A percentile compares a stretch with the other conserved stretches of the same genome.
Conservation (phyloP, 176 grass and related monocot species). For the bread wheat (Triticum aestivum) region DNA sequence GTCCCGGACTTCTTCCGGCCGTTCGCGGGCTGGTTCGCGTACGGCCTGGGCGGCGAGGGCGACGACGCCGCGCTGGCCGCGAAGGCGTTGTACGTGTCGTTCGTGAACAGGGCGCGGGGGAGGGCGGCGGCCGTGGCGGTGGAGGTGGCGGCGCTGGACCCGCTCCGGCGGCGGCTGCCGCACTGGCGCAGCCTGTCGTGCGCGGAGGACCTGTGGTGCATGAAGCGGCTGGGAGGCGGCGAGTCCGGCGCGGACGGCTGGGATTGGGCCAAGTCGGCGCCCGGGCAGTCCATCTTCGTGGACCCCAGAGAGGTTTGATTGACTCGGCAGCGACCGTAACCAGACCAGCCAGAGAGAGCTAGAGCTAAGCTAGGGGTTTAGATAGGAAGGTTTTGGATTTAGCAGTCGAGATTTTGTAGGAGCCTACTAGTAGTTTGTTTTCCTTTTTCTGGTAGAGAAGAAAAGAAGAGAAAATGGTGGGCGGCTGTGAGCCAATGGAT, state of each 20-base stretch:
- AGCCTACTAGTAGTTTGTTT: not conserved
- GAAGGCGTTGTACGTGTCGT: slow-evolving; percentile 44
- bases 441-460: not conserved
- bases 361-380: not conserved
- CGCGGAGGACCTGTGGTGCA: slow-evolving; percentile 86
- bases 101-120: slow-evolving; percentile 69
- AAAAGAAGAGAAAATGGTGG: not conserved
- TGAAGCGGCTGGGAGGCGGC: slow-evolving; percentile 59
- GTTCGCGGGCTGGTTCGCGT: slow-evolving; percentile 76
- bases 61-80: slow-evolving; percentile 31
- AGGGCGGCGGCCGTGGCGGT: slow-evolving; percentile 56
- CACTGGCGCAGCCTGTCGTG: slow-evolving; percentile 78
- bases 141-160: slow-evolving; percentile 67
- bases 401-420: not conserved
- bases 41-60: slow-evolving; percentile 76
- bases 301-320: slow-evolving; percentile 86
- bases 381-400: not conserved
- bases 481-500: not conserved
- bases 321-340: not conserved
- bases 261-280: slow-evolving; percentile 78
- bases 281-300: slow-evolving; percentile 66
- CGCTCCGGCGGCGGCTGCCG: slow-evolving; percentile 59
- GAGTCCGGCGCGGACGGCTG: slow-evolving; percentile 38
- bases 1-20: slow-evolving; percentile 73
- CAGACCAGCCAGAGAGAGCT: not conserved